These are phyloP conservation scores for Gastrodia elata DNA, from an alignment of 106 monocot genomes.

Conservation along the genomic window DNA sequence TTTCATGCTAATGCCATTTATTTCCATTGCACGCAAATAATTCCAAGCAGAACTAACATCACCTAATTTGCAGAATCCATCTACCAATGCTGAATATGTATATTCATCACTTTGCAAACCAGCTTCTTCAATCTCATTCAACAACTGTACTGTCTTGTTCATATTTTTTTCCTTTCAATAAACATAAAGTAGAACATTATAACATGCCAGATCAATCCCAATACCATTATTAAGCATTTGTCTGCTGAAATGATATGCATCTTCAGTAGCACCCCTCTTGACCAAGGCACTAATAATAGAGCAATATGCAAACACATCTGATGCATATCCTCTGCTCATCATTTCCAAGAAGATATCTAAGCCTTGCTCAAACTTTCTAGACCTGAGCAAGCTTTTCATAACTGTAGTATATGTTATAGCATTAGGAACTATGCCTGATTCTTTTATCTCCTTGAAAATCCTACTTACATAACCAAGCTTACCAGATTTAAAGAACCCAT, in stretches of 20 bases:
- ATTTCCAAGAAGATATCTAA: slow-evolving; percentile 45
- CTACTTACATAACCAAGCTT: slow-evolving; percentile 35
- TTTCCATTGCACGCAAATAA: slow-evolving; percentile 43
- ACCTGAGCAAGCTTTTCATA: slow-evolving; percentile 69
- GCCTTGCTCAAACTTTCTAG: slow-evolving; percentile 51
- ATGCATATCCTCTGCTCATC: slow-evolving; percentile 28
- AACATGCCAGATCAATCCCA: slow-evolving; percentile 66
- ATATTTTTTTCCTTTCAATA: slow-evolving; percentile 55
- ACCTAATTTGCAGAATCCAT: slow-evolving; percentile 66
- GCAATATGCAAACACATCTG: slow-evolving; percentile 71
- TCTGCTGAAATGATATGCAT: slow-evolving; percentile 39
- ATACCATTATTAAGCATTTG: slow-evolving; percentile 43
- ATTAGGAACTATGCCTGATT: slow-evolving; percentile 46
- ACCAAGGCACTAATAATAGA: slow-evolving; percentile 59
- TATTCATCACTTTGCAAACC: slow-evolving; percentile 58
- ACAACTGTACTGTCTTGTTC: slow-evolving; percentile 36
- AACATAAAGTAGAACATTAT: slow-evolving; percentile 67
- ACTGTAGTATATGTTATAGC: slow-evolving; percentile 69
- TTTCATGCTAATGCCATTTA: slow-evolving; percentile 26
- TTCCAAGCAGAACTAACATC: slow-evolving; percentile 34
- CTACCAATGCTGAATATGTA: slow-evolving; percentile 66
- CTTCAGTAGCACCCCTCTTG: slow-evolving; percentile 47
- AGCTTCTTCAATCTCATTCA: slow-evolving; percentile 51
- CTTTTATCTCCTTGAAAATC: slow-evolving; percentile 45
- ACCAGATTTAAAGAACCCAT: slow-evolving; percentile 67